A percentile compares a stretch with the other conserved stretches of the same genome.
These are phyloP conservation scores for Zasmidium cellare DNA, from an alignment of 2,329 filamentous ascomycete species.

Conservation along the genomic window DNA sequence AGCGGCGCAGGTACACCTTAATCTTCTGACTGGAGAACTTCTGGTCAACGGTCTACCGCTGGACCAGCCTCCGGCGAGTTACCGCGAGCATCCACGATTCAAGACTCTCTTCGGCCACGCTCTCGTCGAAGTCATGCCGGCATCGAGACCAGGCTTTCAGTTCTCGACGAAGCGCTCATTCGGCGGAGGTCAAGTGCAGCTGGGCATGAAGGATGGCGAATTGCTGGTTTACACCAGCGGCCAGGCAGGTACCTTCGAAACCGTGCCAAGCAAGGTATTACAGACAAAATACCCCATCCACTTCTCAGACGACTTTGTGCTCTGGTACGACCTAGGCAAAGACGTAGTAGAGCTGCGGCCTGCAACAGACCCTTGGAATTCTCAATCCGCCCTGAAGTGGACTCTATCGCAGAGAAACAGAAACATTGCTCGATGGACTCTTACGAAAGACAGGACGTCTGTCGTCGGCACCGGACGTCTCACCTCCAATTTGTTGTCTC, in stretches of 20 bases:
- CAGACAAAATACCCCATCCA: slow-evolving; percentile 51
- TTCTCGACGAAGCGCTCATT: slow-evolving; percentile 45
- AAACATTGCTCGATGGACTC: slow-evolving; percentile 36
- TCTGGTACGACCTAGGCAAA: slow-evolving; percentile 58
- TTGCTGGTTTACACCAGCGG: slow-evolving; percentile 48
- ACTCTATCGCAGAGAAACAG: slow-evolving; percentile 16
- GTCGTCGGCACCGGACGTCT: slow-evolving; percentile 12
- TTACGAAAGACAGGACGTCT: slow-evolving; percentile 6
- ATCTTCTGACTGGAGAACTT: slow-evolving; percentile 50
- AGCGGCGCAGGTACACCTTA: slow-evolving; percentile 40
- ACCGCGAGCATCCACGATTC: slow-evolving; percentile 47
- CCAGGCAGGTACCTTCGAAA: slow-evolving; percentile 30
- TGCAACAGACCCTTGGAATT: slow-evolving; percentile 22
- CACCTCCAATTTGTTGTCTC: slow-evolving; percentile 51
- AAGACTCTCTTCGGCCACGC: slow-evolving; percentile 56
- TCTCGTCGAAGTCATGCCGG: slow-evolving; percentile 54
- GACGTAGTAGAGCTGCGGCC: slow-evolving; percentile 54
- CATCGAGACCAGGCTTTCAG: slow-evolving; percentile 54
- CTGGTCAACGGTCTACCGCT: slow-evolving; percentile 51
- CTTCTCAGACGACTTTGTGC: slow-evolving; percentile 55
- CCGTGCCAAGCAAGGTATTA: slow-evolving; percentile 36
- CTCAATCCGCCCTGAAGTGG: slow-evolving; percentile 11
- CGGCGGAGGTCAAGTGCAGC: slow-evolving; percentile 47
- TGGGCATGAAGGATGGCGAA: slow-evolving; percentile 45
- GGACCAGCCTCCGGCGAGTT: slow-evolving; percentile 55